Percentiles rank a stretch among this genome's conserved stretches.
phyloP scores from a whole-genome alignment of 176 grass and related monocot genomes.

The Oryza brachyantha region DNA sequence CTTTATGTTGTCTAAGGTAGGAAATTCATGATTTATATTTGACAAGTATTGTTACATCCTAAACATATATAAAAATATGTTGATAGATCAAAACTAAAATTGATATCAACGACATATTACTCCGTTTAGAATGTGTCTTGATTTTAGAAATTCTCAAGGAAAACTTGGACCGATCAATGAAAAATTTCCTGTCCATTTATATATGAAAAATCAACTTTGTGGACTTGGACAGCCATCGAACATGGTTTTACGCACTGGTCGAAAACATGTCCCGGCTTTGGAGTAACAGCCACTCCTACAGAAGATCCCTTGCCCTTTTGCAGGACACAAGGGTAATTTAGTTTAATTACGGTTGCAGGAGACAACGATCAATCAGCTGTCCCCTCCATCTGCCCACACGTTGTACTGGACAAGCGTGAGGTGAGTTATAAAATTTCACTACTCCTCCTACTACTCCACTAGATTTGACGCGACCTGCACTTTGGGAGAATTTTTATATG shows the following conservation, averaged over 20 bases:
- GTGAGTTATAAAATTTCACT: slow-evolving; percentile 21
- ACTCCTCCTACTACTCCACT: background rate
- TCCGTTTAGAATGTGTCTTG: too few relatives aligned
- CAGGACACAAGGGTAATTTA: slow-evolving; percentile 30
- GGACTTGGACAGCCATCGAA: background rate
- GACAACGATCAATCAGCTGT: slow-evolving; percentile 83
- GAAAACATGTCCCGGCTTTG: background rate
- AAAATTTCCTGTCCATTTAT: background rate
- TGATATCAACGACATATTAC: too few relatives aligned
- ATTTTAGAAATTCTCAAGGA: background rate
- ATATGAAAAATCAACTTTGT: background rate
- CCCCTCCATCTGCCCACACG: slow-evolving; percentile 32
- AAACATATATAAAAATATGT: too few relatives aligned
- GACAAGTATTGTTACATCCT: background rate
- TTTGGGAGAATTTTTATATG: slow-evolving; percentile 19
- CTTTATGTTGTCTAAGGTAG: background rate
- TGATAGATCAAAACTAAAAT: too few relatives aligned
- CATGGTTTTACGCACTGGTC: background rate
- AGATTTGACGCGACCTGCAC: slow-evolving; percentile 42
- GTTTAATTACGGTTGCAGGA: slow-evolving; percentile 48
- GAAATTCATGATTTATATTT: background rate
- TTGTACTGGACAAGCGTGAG: slow-evolving; percentile 29
- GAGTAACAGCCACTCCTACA: background rate
- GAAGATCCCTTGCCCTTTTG: slow-evolving; percentile 21
- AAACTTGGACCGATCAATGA: background rate